A percentile compares a stretch with the other conserved stretches of the same genome.
Conservation (phyloP, 257 asterid genomes). For the Mitragyna speciosa region DNA sequence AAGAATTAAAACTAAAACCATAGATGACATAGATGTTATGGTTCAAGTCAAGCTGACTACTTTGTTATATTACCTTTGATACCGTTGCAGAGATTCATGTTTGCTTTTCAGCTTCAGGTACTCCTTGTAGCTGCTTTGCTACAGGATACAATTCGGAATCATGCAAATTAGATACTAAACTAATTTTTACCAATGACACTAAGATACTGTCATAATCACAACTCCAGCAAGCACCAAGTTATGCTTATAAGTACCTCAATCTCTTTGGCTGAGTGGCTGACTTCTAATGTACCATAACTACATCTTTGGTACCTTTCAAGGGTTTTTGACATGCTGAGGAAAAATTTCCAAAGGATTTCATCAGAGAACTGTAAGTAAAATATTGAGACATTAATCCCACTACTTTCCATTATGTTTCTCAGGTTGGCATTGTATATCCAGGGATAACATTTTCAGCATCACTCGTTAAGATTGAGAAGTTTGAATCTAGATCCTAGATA, state of each 20-base stretch:
- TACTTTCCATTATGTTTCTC: not conserved
- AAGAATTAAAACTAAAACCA: not conserved
- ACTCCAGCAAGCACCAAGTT: not conserved
- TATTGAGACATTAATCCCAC: not conserved
- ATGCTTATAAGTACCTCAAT: constrained; percentile 53
- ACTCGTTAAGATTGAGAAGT: not conserved
- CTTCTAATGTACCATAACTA: constrained; percentile 80
- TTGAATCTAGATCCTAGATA: not conserved
- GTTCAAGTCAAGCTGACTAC: not conserved
- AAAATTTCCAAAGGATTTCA: not conserved
- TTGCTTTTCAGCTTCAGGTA: constrained; percentile 71
- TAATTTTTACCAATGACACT: not conserved
- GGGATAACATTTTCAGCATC: not conserved
- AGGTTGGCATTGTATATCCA: not conserved
- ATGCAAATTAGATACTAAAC: not conserved
- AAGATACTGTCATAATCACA: not conserved
- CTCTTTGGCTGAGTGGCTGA: constrained; percentile 58
- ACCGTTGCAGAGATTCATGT: constrained; percentile 84
- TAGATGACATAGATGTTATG: not conserved
- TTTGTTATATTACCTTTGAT: constrained; percentile 62
- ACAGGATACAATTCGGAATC: not conserved
- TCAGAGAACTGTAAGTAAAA: not conserved
- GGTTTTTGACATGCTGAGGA: constrained; percentile 78
- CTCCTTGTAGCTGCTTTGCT: constrained; percentile 89
- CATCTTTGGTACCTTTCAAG: constrained; percentile 93